A percentile compares a stretch with the other conserved stretches of the same genome.
These are phyloP conservation scores for Schwanniomyces vanrijiae DNA, from an alignment of 805 yeast species.

Conservation along the genomic window DNA sequence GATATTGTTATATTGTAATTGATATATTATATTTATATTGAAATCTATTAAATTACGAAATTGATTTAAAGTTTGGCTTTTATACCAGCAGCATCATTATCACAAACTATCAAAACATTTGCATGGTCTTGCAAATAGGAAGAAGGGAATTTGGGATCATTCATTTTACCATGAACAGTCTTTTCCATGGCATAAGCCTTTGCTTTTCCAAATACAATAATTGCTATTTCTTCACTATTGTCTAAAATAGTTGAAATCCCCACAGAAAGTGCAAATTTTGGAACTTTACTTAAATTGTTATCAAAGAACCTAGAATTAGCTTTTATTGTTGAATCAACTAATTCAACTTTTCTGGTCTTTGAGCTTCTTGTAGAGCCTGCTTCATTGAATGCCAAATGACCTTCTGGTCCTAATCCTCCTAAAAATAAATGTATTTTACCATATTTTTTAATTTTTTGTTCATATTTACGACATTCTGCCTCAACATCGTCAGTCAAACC, in stretches of 20 bases:
- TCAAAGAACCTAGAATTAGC: conserved; percentile 57
- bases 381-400: conserved; percentile 63
- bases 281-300: conserved; percentile 47
- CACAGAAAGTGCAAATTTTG: conserved; percentile 51
- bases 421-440: conserved; percentile 55
- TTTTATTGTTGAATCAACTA: conserved; percentile 49
- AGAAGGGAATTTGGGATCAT: conserved; percentile 46
- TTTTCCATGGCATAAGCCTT: conserved; percentile 49
- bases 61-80: conserved; percentile 28
- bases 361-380: conserved; percentile 49
- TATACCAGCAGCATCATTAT: conserved; percentile 46
- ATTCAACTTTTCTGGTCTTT: conserved; percentile 44
- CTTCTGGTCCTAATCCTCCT: conserved; percentile 63
- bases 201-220: conserved; percentile 50
- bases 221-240: conserved; percentile 51
- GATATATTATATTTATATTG: neutral
- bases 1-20: too few species aligned
- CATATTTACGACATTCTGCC: conserved; percentile 49
- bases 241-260: conserved; percentile 60
- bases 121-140: conserved; percentile 49
- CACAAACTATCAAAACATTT: conserved; percentile 47
- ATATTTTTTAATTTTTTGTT: conserved; percentile 43
- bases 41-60: neutral
- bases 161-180: conserved; percentile 39
- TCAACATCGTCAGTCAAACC: conserved; percentile 49